Base-by-base conservation (phyloP, 1,284 basidiomycete species). In the Rhodotorula mucilaginosa region DNA sequence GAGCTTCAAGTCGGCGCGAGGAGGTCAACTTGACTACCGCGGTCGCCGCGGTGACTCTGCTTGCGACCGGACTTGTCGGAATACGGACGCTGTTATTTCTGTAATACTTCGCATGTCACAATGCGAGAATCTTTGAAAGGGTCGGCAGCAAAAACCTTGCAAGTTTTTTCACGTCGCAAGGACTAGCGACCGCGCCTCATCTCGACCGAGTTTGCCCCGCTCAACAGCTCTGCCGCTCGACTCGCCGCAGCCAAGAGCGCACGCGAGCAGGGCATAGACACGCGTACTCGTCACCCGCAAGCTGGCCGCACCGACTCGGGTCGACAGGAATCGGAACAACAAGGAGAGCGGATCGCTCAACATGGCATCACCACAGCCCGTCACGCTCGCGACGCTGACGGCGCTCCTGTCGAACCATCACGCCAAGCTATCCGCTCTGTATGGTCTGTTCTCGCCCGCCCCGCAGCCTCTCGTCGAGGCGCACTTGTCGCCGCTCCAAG, bases 371-470 rank as follows among this genome's bases (percentile, higher is more conserved):
- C 7, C 23, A 8, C 13, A 34, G 10, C 7, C 39, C 7, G 26
- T 34, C 29, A n/a, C 65, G 18, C 51, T 29, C 1, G 64, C 16
- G 21, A 39, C 31, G 44, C 64, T 70, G 19, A 34, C 51, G 46
- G 18, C 31, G 0, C 71, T 70, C 52, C 31, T 75, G 21, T 16
- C 64, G 5, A 5, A n/a, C 3, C 71, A 72, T 39, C 54, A 48
- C 1, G 19, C 44, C 2, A 51, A 54, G 3, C 64, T 75, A 16
- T 21, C 39, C 3, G 2, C 26, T 6, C 69, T 73, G 26, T 73
- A 70, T 64, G 59, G 60, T 19, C 46, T 64, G 26, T 66, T 73
- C 56, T 65, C 66, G 3, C 63, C 72, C 49, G 10, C 31, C 3
- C 74, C 74, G 0, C 8, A 39, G 7, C 62, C 71, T 2, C 58